A percentile compares a stretch with the other conserved stretches of the same genome.
Evolutionary conservation across 73 alveolate genomes (phyloP).

Genomic region (Tetrahymena thermophila): DNA sequence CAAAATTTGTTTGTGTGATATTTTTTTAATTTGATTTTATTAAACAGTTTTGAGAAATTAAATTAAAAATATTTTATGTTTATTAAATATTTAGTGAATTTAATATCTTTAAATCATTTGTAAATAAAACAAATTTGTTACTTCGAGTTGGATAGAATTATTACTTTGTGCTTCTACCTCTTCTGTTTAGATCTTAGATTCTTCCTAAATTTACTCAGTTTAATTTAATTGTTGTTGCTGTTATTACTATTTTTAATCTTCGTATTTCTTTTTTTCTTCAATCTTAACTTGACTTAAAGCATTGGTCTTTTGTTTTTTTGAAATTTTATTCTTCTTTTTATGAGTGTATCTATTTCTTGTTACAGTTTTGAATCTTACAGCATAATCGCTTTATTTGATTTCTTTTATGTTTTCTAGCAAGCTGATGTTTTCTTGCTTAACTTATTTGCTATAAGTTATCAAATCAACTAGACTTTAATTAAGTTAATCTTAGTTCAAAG

Average conservation of each 20-base stretch:
- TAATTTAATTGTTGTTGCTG: background rate
- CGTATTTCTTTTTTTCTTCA: background rate
- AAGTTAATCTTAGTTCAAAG: background rate
- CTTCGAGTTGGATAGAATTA: background rate
- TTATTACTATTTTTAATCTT: background rate
- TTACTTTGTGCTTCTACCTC: background rate
- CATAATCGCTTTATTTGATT: background rate
- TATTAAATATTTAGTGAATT: too few species aligned
- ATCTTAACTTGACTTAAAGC: background rate
- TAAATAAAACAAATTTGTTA: background rate
- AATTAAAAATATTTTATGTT: too few species aligned
- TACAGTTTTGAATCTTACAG: background rate
- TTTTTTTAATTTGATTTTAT: too few species aligned
- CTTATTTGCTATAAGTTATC: background rate
- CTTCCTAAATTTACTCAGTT: background rate
- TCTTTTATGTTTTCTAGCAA: background rate
- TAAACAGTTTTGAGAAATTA: too few species aligned
- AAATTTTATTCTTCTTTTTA: background rate
- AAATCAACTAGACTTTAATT: background rate
- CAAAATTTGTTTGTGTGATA: too few species aligned
- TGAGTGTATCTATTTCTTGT: background rate
- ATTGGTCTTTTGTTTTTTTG: background rate
- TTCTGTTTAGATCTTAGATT: background rate
- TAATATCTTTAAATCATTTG: too few species aligned
- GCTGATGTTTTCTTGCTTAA: background rate